Evolutionary conservation across 2,329 filamentous ascomycete genomes (phyloP), one percentile per base, ranked within the genome.

Genomic region (Cordyceps farinosa): DNA sequence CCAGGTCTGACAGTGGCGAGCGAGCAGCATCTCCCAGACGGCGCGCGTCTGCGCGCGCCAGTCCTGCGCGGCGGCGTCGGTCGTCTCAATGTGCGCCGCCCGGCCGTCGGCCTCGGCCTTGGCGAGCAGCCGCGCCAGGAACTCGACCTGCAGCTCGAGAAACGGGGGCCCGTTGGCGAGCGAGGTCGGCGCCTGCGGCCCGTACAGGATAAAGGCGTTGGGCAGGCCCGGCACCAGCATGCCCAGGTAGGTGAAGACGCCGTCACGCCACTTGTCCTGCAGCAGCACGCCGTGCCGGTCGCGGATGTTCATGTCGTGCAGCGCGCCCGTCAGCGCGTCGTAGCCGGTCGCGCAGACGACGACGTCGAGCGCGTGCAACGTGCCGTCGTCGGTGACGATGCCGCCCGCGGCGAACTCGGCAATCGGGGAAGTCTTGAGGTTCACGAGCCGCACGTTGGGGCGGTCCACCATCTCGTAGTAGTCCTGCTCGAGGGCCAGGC

Each of bases 331-430:
- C 22, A 22, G 22, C 22, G 22, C 22, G 22, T 22, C 22, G 22
- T 22, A 22, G 22, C 22, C 22, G 22, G 22, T 22, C 22, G 22
- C 22, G 22, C 22, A 22, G 22, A 22, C 22, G 22, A 22, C 22
- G 22, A 22, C 22, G 22, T 22, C 22, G 22, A 22, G 22, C 22
- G 22, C 22, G 22, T 22, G 22, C 22, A 22, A 1, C 22, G 22
- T 22, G 15, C 42, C 69, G 65, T 79, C 75, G 1, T 71, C 62
- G 1, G 76, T 73, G n/a, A 70, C 63, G 56, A 84, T 76, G 0
- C 80, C 80, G 0, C 65, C 73, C 3, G 70, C 68, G 0, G 72
- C 76, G 34, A 82, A 74, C 11, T 71, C 67, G 5, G 69, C 69
- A 62, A 84, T 53, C 51, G 15, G 42, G 13, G 3, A 22, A 3